Conservation (phyloP, 2,329 filamentous ascomycete genomes). For the Apiospora marii region DNA sequence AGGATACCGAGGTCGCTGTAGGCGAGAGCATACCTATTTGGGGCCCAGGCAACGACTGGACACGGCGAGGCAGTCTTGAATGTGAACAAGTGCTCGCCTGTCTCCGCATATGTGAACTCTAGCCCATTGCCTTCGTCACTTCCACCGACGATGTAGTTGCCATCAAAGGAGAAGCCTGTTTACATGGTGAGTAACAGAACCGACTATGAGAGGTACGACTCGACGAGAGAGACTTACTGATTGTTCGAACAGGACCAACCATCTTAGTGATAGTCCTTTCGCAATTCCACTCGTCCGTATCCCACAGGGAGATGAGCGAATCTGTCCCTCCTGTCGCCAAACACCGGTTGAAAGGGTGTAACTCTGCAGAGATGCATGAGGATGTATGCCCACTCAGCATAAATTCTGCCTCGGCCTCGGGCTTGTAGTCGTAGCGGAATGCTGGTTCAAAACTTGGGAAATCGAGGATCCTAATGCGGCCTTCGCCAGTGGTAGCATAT, state of each 20-base stretch:
- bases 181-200: background rate
- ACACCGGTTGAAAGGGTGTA: conserved; percentile 75
- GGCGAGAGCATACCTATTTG: conserved; percentile 75
- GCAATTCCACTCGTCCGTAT: conserved; percentile 80
- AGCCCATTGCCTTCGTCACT: conserved; percentile 76
- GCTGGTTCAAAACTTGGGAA: conserved; percentile 70
- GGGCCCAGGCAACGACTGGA: conserved; percentile 78
- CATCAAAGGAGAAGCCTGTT: conserved; percentile 80
- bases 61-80: conserved; percentile 72
- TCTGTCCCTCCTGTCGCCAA: conserved; percentile 80
- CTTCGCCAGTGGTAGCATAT: conserved; percentile 75
- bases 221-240: conserved; percentile 56
- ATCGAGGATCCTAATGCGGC: conserved; percentile 73
- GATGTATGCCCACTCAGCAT: conserved; percentile 76
- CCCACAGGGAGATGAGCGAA: conserved; percentile 79
- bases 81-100: conserved; percentile 75
- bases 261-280: conserved; percentile 74
- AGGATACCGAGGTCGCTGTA: conserved; percentile 75
- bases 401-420: conserved; percentile 58
- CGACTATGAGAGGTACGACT: conserved; percentile 33
- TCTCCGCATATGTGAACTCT: conserved; percentile 76
- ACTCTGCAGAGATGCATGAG: conserved; percentile 71
- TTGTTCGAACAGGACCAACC: conserved; percentile 72
- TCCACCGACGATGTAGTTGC: conserved; percentile 76
- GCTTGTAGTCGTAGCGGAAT: conserved; percentile 56